Evolutionary conservation across 306 rosid genomes (phyloP), one percentile per base, ranked within the genome.

Genomic region (Dalbergia cultrata): DNA sequence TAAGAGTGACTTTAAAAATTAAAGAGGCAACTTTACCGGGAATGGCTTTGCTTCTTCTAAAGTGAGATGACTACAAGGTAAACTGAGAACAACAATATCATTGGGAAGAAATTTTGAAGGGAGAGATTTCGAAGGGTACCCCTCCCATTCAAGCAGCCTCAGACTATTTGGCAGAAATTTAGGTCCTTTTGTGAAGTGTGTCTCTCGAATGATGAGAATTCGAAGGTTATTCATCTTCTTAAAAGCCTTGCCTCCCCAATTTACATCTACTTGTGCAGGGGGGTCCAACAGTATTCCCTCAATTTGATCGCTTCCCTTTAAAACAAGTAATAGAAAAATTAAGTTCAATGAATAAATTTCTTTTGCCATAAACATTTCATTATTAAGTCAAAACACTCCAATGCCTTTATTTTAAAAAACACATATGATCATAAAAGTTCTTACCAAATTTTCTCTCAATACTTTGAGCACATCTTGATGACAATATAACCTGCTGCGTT

Each of bases 271-370:
- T 49, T 22, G 0, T 70, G 14, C 13, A 13, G 21, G 26, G 1
- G 22, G 37, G 8, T 49, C 44, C 34, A 70, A 35, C 18, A 70
- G 14, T 47, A 70, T 50, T 70, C 75, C 75, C 49, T 70, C 75
- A 70, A 70, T 22, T 3, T 26, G 26, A 14, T 2, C 8, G 12
- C 39, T 70, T 47, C 43, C 75, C 60, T 68, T 3, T 19, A 13
- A 70, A 22, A 22, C 11, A 69, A 45, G 53, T 22, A 9, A 6
- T 12, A 19, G 17, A 16, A 31, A 14, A 13, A 4, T 49, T 13
- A 49, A 49, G 4, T 3, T 49, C 54, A 49, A 49, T 49, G 11
- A 4, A 49, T 49, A 49, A 13, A 49, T 49, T 13, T 13, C 4
- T 49, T 49, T 49, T 9, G 4, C 3, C 2, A n/a, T 3, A 26